These are phyloP conservation scores for Trametes gibbosa DNA, from an alignment of 768 basidiomycete species.

Conservation along the genomic window DNA sequence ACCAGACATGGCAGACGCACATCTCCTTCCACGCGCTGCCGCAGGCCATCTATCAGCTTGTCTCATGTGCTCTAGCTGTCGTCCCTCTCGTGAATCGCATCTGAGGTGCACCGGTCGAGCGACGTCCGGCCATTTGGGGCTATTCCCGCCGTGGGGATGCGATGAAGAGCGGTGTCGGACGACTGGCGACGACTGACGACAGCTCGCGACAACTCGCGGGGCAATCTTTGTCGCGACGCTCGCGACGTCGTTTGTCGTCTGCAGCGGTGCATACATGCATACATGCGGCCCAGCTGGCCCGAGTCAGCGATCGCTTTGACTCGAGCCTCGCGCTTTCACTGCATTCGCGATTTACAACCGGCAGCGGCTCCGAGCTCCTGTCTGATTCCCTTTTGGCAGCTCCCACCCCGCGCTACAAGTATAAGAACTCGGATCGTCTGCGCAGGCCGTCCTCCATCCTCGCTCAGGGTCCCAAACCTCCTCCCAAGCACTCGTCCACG, in stretches of 20 bases:
- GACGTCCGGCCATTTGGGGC: not conserved
- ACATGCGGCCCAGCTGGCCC: not conserved
- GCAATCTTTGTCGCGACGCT: not conserved
- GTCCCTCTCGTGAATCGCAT: too few species aligned
- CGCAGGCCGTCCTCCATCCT: not conserved
- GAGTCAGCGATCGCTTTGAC: constrained; percentile 10
- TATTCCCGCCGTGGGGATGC: not conserved
- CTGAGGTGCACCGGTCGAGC: not conserved
- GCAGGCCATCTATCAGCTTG: too few species aligned
- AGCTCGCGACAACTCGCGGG: not conserved
- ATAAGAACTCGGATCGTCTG: not conserved
- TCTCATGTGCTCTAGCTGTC: too few species aligned
- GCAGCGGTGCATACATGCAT: not conserved
- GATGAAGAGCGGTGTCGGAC: not conserved
- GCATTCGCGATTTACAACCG: not conserved
- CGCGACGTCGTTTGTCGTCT: constrained; percentile 1
- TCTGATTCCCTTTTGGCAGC: not conserved
- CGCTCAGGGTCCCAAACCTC: not conserved
- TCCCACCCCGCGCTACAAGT: not conserved
- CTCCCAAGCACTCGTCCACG: not conserved
- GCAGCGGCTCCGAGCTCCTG: not conserved
- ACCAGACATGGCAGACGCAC: not conserved
- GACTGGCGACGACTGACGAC: not conserved
- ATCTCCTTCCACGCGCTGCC: not conserved
- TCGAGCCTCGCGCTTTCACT: not conserved